Percentiles rank a stretch among this genome's conserved stretches.
phyloP scores from a whole-genome alignment of 257 asterid genomes.

The Plantago ovata region DNA sequence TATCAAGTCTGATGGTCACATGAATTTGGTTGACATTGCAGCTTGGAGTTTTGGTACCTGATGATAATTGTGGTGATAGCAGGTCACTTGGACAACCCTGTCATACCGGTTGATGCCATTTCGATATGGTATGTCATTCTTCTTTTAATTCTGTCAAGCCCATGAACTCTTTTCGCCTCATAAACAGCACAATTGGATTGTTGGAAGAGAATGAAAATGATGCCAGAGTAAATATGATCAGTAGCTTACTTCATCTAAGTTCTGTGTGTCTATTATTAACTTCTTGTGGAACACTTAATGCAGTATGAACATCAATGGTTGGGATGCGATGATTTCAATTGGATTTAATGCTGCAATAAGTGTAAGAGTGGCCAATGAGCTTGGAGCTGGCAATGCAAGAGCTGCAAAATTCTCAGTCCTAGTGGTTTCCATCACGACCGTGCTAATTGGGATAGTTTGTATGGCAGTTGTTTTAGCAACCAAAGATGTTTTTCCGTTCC shows the following conservation, averaged over 20 bases:
- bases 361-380: slow-evolving; percentile 84
- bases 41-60: slow-evolving; percentile 93
- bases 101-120: slow-evolving; percentile 70
- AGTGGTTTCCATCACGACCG: slow-evolving; percentile 64
- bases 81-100: slow-evolving; percentile 72
- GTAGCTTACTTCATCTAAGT: too few relatives aligned
- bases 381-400: slow-evolving; percentile 71
- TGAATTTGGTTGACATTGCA: slow-evolving; percentile 23
- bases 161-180: too few relatives aligned
- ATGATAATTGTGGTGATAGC: slow-evolving; percentile 63
- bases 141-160: not conserved
- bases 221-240: too few relatives aligned
- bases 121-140: slow-evolving; percentile 63
- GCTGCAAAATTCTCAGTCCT: slow-evolving; percentile 71
- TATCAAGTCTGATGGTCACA: slow-evolving; percentile 3
- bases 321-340: slow-evolving; percentile 73
- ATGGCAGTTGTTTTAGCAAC: slow-evolving; percentile 47
- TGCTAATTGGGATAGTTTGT: slow-evolving; percentile 42
- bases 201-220: not conserved
- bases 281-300: slow-evolving; percentile 9
- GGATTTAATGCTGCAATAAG: slow-evolving; percentile 92
- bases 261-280: not conserved
- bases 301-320: slow-evolving; percentile 81
- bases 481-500: slow-evolving; percentile 44
- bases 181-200: too few relatives aligned